phyloP scores from a whole-genome alignment of 495 filamentous ascomycete species.

The Darksidea phi region DNA sequence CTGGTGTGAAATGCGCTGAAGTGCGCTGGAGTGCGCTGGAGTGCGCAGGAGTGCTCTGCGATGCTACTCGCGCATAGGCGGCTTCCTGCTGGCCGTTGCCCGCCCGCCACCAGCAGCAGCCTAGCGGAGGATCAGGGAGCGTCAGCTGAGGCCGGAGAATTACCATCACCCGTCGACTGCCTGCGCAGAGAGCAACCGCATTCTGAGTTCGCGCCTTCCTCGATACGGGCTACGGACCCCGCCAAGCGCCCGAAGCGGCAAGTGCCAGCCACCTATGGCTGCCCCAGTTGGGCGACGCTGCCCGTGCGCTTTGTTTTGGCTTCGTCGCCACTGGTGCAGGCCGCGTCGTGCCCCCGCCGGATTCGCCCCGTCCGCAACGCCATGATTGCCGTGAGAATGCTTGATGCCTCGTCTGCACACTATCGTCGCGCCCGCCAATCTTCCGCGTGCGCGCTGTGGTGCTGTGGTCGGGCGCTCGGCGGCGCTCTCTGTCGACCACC shows the following conservation, averaged over 20 bases:
- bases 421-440: background rate
- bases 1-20: background rate
- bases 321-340: background rate
- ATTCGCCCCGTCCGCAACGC: constrained; percentile 3
- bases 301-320: background rate
- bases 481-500: too few relatives aligned
- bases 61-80: too few relatives aligned
- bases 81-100: background rate
- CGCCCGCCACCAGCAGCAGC: background rate
- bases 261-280: background rate
- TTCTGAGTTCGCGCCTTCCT: background rate
- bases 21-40: too few relatives aligned
- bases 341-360: background rate
- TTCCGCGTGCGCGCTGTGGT: too few relatives aligned
- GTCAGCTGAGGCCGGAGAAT: constrained; percentile 1
- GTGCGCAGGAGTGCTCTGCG: too few relatives aligned
- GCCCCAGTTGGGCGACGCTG: too few relatives aligned
- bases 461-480: too few relatives aligned
- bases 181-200: background rate
- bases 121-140: background rate
- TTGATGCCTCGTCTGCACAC: background rate
- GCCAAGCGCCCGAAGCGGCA: background rate
- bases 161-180: background rate
- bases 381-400: background rate
- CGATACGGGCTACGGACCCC: background rate